Conservation (phyloP, 2,329 filamentous ascomycete genomes). For the Colletotrichum navitas region DNA sequence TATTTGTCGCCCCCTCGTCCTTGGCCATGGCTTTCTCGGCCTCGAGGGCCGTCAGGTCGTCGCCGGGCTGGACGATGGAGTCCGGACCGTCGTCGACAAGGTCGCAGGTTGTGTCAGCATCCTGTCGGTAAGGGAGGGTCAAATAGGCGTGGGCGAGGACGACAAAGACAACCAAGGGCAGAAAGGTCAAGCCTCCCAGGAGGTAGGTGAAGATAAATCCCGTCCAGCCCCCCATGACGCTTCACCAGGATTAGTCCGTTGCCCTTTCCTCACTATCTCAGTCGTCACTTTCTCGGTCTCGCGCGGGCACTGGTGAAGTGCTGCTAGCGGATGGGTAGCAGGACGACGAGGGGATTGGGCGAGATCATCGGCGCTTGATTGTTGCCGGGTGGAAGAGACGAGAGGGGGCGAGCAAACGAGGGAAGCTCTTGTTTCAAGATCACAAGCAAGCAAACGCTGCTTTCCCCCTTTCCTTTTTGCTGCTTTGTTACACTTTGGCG, state of each 20-base stretch:
- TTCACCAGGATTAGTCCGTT: constrained; percentile 25
- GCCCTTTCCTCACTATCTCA: constrained; percentile 10
- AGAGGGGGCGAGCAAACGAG: neutral
- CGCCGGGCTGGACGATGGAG: constrained; percentile 67
- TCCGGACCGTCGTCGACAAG: constrained; percentile 49
- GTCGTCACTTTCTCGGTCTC: constrained; percentile 15
- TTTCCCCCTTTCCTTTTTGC: neutral
- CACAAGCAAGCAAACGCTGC: constrained; percentile 11
- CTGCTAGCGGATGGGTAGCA: constrained; percentile 31
- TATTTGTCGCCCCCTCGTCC: constrained; percentile 61
- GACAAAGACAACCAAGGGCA: constrained; percentile 76
- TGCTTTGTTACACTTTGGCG: constrained; percentile 6
- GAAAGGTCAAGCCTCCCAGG: constrained; percentile 87
- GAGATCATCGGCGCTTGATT: constrained; percentile 37
- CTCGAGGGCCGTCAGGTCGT: constrained; percentile 75
- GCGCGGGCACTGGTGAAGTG: constrained; percentile 34
- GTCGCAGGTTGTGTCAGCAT: constrained; percentile 50
- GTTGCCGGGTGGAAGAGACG: neutral
- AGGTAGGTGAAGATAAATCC: constrained; percentile 81
- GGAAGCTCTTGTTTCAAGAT: constrained; percentile 23
- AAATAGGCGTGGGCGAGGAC: constrained; percentile 77
- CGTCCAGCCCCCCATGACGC: constrained; percentile 64
- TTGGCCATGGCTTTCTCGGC: constrained; percentile 67
- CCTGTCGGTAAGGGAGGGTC: constrained; percentile 69
- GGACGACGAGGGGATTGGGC: constrained; percentile 12